A percentile compares a stretch with the other conserved stretches of the same genome.
These are phyloP conservation scores for Fusarium sublunatum DNA, from an alignment of 2,329 filamentous ascomycete species.

Conservation along the genomic window DNA sequence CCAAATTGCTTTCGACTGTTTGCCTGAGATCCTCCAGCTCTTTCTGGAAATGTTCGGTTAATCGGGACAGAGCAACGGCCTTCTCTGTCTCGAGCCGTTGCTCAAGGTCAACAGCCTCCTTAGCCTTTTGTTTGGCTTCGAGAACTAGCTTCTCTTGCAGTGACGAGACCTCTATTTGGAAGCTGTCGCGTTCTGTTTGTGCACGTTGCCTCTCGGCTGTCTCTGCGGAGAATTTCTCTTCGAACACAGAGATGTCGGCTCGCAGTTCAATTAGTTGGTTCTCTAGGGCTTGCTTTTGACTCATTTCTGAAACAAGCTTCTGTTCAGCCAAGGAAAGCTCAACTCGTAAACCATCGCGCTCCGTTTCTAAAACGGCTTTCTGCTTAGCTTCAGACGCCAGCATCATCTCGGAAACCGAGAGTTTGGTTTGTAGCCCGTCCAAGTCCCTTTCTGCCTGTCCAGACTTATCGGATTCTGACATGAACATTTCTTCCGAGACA, in stretches of 20 bases:
- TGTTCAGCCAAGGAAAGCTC: not conserved
- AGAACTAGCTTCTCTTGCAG: not conserved
- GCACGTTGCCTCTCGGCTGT: not conserved
- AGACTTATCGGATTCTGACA: not conserved
- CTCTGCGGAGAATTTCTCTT: not conserved
- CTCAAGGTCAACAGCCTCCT: not conserved
- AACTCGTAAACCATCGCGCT: not conserved
- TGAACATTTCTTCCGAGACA: not conserved
- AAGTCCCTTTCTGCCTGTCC: not conserved
- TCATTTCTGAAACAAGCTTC: not conserved
- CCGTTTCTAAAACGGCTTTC: not conserved
- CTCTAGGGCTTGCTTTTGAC: not conserved
- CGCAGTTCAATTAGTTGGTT: not conserved
- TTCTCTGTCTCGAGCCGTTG: not conserved
- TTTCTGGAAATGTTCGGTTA: not conserved
- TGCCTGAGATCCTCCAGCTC: not conserved
- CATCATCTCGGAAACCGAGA: not conserved
- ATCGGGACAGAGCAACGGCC: not conserved
- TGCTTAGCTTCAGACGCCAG: not conserved
- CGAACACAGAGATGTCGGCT: not conserved
- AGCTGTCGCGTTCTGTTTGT: not conserved
- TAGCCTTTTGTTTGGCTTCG: not conserved
- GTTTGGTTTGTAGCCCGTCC: not conserved
- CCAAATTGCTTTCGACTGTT: not conserved
- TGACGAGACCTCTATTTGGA: not conserved